phyloP scores from a whole-genome alignment of 1,139 yeast genomes.

The Geotrichum citri-aurantii region DNA sequence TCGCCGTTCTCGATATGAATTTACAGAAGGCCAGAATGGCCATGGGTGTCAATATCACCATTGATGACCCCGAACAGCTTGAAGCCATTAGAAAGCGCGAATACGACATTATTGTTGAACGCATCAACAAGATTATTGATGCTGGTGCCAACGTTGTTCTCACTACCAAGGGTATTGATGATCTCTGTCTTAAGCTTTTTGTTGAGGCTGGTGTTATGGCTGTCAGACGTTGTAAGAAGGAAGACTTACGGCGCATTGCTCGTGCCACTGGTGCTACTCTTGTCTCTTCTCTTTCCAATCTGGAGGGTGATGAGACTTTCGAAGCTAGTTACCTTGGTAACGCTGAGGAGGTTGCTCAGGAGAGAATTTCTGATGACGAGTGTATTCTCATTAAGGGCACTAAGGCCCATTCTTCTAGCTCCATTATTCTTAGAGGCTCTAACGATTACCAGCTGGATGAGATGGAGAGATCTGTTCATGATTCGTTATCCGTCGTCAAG shows the following conservation, averaged over 20 bases:
- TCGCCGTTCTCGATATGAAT: conserved; percentile 91
- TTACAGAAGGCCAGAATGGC: conserved; percentile 97
- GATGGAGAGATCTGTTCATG: conserved; percentile 96
- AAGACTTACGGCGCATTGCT: conserved; percentile 93
- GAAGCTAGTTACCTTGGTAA: conserved; percentile 80
- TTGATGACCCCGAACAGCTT: conserved; percentile 94
- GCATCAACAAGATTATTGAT: conserved; percentile 76
- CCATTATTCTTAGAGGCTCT: conserved; percentile 91
- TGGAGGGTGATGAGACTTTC: conserved; percentile 97
- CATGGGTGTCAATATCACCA: conserved; percentile 94
- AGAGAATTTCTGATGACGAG: conserved; percentile 92
- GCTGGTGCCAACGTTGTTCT: conserved; percentile 96
- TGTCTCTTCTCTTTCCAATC: conserved; percentile 77
- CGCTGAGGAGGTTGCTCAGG: conserved; percentile 91
- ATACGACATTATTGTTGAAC: conserved; percentile 82
- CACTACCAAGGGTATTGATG: conserved; percentile 98
- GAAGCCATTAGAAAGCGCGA: conserved; percentile 95
- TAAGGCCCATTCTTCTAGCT: conserved; percentile 84
- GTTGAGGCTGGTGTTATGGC: conserved; percentile 97
- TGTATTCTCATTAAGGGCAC: conserved; percentile 94
- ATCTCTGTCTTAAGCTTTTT: conserved; percentile 88
- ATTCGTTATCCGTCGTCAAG: conserved; percentile 90
- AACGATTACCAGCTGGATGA: conserved; percentile 95
- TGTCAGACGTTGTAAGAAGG: conserved; percentile 95
- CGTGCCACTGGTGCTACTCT: conserved; percentile 97